These are phyloP conservation scores for Annulohypoxylon nitens DNA, from an alignment of 495 filamentous ascomycete genomes.

Conservation along the genomic window DNA sequence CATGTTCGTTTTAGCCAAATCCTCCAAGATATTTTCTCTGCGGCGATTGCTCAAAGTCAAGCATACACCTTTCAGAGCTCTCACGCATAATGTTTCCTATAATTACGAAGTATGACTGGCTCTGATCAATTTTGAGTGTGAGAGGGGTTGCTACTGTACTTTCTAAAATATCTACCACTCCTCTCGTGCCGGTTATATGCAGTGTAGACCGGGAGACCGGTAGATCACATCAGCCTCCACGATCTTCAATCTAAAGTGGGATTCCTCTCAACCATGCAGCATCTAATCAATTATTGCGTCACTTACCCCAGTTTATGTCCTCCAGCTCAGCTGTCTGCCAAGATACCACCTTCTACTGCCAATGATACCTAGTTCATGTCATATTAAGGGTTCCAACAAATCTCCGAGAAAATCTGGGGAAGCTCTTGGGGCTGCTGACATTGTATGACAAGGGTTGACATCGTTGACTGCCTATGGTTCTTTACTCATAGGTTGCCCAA, in stretches of 20 bases:
- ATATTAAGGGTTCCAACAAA: neutral
- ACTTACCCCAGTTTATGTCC: neutral
- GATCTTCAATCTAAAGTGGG: slow-evolving; percentile 17
- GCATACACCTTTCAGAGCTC: neutral
- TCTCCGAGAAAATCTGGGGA: slow-evolving; percentile 1
- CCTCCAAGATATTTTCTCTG: neutral
- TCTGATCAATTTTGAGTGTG: slow-evolving; percentile 16
- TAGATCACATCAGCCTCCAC: slow-evolving; percentile 20
- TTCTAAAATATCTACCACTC: neutral
- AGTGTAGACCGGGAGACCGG: slow-evolving; percentile 31
- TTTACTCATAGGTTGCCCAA: neutral
- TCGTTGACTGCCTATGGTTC: neutral
- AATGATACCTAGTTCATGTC: neutral
- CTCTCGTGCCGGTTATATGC: slow-evolving; percentile 38
- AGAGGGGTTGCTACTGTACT: slow-evolving; percentile 28
- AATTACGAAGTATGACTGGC: slow-evolving; percentile 10
- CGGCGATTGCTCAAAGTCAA: neutral
- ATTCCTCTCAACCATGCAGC: slow-evolving; percentile 5
- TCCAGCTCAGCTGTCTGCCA: slow-evolving; percentile 7
- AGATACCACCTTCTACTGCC: neutral
- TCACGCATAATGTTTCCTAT: neutral
- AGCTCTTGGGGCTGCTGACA: neutral
- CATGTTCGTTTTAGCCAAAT: neutral
- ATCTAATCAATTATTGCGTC: slow-evolving; percentile 10
- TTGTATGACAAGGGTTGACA: neutral